phyloP scores from a whole-genome alignment of 2,329 filamentous ascomycete genomes.

The Talaromyces sp. region DNA sequence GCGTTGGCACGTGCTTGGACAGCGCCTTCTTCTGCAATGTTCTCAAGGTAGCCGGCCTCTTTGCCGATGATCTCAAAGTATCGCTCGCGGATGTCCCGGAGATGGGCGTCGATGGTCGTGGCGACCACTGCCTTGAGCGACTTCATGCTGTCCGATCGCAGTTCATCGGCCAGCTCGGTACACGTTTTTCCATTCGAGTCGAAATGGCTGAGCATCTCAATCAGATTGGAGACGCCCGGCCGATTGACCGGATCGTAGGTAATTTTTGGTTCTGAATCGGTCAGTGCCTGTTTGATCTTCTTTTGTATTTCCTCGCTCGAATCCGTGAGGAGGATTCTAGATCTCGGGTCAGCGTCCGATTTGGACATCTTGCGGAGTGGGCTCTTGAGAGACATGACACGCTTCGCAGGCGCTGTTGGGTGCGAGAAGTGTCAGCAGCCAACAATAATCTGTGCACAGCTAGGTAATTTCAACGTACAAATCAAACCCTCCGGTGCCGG shows the following conservation, averaged over 20 bases:
- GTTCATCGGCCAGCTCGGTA: conserved; percentile 43
- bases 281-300: conserved; percentile 70
- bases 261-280: conserved; percentile 63
- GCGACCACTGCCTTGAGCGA: conserved; percentile 61
- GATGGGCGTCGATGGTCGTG: conserved; percentile 29
- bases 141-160: conserved; percentile 44
- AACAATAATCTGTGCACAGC: background rate
- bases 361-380: conserved; percentile 92
- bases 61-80: conserved; percentile 25
- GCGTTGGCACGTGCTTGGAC: conserved; percentile 25
- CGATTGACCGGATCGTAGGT: conserved; percentile 64
- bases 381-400: conserved; percentile 82
- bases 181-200: conserved; percentile 50
- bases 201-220: conserved; percentile 72
- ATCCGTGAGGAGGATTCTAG: conserved; percentile 80
- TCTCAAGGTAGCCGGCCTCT: conserved; percentile 22
- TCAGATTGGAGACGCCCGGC: conserved; percentile 81
- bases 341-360: conserved; percentile 64
- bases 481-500: conserved; percentile 64
- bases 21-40: conserved; percentile 25
- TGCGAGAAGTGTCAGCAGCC: background rate
- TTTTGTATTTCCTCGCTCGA: conserved; percentile 53
- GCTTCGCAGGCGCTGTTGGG: conserved; percentile 65
- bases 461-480: conserved; percentile 43
- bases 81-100: conserved; percentile 29